phyloP scores from a whole-genome alignment of 176 grass and related monocot species.

The Chrysopogon serrulatus region DNA sequence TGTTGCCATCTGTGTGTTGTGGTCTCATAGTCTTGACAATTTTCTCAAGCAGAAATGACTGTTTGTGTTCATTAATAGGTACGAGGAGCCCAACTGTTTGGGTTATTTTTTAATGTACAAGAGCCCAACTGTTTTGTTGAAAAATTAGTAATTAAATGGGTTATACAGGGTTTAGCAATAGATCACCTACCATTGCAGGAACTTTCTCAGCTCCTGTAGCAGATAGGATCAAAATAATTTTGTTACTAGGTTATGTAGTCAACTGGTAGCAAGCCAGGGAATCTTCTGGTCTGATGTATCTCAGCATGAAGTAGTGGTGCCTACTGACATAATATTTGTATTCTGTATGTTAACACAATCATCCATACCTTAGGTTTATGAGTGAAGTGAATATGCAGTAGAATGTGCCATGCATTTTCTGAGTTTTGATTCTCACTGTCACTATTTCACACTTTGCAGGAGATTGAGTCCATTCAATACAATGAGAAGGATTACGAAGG shows the following conservation, averaged over 20 bases:
- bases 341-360: neutral
- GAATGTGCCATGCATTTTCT: neutral
- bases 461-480: constrained; percentile 75
- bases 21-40: neutral
- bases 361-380: neutral
- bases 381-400: neutral
- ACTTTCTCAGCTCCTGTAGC: neutral
- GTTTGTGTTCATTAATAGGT: neutral
- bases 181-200: neutral
- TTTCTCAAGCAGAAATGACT: neutral
- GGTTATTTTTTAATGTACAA: neutral
- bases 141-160: too few species aligned
- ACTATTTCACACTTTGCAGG: constrained; percentile 48
- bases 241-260: neutral
- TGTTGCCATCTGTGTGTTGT: neutral
- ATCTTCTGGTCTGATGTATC: neutral
- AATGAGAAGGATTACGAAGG: constrained; percentile 80
- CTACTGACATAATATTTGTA: neutral
- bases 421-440: neutral
- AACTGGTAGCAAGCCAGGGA: neutral
- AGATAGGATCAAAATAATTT: neutral
- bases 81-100: neutral
- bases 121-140: neutral
- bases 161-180: neutral
- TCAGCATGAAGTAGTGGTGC: neutral